These are phyloP conservation scores for Cenchrus americanus DNA, from an alignment of 176 grass and related monocot species.

Conservation along the genomic window DNA sequence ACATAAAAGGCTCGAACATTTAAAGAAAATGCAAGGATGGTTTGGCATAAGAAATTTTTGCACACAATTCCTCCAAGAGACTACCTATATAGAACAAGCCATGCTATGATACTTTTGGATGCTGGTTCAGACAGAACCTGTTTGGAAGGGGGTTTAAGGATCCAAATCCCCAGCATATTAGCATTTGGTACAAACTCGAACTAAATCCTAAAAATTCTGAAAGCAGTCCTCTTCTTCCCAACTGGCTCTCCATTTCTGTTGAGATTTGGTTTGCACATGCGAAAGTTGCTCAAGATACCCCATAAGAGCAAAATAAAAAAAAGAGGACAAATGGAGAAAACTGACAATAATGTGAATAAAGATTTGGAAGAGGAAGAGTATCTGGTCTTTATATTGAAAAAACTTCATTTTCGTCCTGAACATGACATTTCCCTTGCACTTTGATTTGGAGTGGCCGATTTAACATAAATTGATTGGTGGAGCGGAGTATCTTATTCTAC, in stretches of 20 bases:
- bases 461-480: neutral
- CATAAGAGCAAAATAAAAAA: too few relatives aligned
- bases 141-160: too few relatives aligned
- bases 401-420: neutral
- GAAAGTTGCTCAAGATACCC: too few relatives aligned
- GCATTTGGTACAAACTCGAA: neutral
- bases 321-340: too few relatives aligned
- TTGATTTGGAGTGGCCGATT: neutral
- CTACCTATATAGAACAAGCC: too few relatives aligned
- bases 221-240: neutral
- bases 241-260: too few relatives aligned
- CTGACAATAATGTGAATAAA: neutral
- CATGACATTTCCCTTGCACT: neutral
- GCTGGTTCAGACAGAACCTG: too few relatives aligned
- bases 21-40: neutral
- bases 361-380: neutral
- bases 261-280: too few relatives aligned
- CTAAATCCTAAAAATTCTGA: neutral
- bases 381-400: neutral
- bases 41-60: neutral
- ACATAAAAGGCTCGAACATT: neutral
- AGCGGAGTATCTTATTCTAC: slow-evolving; percentile 26
- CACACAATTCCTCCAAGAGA: neutral
- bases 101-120: too few relatives aligned
- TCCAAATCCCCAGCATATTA: too few relatives aligned